phyloP scores from a whole-genome alignment of 148 eudicot species.

The Rhododendron mucronatum region DNA sequence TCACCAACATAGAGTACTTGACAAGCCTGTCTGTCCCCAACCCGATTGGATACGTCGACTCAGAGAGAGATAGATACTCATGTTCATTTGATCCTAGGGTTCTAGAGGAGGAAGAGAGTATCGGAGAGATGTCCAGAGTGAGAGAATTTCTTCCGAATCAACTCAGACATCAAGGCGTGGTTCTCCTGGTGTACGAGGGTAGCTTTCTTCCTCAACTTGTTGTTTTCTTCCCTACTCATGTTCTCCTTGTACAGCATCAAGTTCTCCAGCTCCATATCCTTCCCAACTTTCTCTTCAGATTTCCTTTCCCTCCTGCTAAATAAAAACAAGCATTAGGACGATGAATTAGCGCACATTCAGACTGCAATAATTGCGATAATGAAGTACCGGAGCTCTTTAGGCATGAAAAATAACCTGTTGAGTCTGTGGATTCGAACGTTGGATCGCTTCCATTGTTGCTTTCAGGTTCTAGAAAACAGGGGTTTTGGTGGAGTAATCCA shows the following conservation, averaged over 20 bases:
- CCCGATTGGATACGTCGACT: background rate
- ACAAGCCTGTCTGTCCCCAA: background rate
- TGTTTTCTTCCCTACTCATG: no score
- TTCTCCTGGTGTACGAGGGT: constrained; percentile 10
- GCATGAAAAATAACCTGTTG: no score
- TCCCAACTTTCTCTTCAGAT: no score
- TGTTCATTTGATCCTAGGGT: background rate
- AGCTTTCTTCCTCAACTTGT: no score
- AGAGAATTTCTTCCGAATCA: constrained; percentile 34
- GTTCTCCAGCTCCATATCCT: no score
- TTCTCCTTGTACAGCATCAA: no score
- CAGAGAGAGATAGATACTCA: background rate
- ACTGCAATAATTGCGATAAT: no score
- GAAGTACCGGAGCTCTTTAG: no score
- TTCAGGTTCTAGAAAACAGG: background rate
- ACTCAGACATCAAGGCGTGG: constrained; percentile 44
- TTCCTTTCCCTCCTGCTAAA: no score
- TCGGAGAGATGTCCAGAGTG: background rate
- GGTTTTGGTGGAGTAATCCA: constrained; percentile 24
- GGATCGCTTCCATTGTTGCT: background rate
- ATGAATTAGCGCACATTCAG: no score
- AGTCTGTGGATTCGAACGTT: no score
- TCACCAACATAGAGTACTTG: background rate
- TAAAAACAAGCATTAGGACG: no score
- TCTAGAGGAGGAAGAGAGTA: background rate